Conservation (phyloP, 2,329 filamentous ascomycete species). For the Stagonosporopsis vannaccii region DNA sequence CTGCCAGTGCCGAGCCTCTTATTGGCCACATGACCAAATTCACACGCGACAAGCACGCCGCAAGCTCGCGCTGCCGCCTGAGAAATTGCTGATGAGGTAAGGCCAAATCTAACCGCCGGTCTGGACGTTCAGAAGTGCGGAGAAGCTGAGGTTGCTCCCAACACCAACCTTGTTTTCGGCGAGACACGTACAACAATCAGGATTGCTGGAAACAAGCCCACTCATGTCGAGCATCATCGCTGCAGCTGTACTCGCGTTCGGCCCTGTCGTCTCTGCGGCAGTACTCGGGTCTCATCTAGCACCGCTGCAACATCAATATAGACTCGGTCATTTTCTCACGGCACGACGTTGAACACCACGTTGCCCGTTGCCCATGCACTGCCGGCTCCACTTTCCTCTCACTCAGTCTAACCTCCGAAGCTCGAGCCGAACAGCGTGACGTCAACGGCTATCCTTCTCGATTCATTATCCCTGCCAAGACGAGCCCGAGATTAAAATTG, state of each 20-base stretch:
- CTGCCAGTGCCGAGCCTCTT: no score
- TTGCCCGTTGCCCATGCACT: conserved; percentile 1
- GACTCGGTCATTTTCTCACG: neutral
- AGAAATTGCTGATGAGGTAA: conserved; percentile 17
- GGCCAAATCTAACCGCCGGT: conserved; percentile 11
- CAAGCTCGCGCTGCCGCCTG: conserved; percentile 14
- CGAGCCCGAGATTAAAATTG: conserved; percentile 13
- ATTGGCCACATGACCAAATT: no score
- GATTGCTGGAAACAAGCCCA: neutral
- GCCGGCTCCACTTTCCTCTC: conserved; percentile 14
- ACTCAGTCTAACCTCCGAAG: neutral
- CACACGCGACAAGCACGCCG: conserved; percentile 21
- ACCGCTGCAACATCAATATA: no score
- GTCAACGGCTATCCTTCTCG: conserved; percentile 3
- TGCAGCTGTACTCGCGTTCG: neutral
- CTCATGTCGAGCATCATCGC: conserved; percentile 5
- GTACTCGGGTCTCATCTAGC: no score
- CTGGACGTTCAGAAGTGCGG: conserved; percentile 12
- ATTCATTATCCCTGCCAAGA: conserved; percentile 12
- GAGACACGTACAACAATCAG: neutral
- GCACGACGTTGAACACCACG: conserved; percentile 2
- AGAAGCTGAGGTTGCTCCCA: conserved; percentile 5
- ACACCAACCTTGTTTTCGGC: conserved; percentile 10
- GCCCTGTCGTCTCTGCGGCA: neutral
- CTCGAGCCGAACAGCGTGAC: conserved; percentile 6